These are phyloP conservation scores for Boletus pseudo-olivaceus DNA, from an alignment of 768 basidiomycete species.

Conservation along the genomic window DNA sequence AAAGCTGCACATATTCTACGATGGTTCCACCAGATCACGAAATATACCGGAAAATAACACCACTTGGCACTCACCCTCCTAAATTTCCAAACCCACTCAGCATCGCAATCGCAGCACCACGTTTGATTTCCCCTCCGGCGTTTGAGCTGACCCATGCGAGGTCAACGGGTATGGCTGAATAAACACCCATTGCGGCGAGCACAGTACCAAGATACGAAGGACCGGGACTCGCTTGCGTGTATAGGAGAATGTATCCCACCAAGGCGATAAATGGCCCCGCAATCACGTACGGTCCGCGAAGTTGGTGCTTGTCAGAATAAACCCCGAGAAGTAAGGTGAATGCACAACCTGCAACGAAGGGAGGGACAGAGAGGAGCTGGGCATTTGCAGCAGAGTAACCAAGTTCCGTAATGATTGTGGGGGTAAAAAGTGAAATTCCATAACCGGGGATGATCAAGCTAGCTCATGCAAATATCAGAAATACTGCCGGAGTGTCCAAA, in stretches of 20 bases:
- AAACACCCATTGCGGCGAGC: slow-evolving; percentile 48
- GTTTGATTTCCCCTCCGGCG: slow-evolving; percentile 51
- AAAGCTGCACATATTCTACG: slow-evolving; percentile 39
- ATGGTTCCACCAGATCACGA: not conserved
- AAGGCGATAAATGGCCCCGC: slow-evolving; percentile 36
- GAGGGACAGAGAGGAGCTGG: slow-evolving; percentile 45
- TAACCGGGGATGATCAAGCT: not conserved
- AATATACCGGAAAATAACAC: slow-evolving; percentile 10
- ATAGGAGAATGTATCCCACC: slow-evolving; percentile 47
- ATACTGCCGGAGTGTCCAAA: too few species aligned
- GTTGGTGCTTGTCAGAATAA: slow-evolving; percentile 38
- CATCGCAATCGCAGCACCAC: slow-evolving; percentile 48
- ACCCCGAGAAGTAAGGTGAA: slow-evolving; percentile 37
- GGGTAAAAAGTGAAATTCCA: not conserved
- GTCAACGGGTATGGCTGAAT: slow-evolving; percentile 39
- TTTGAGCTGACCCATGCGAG: slow-evolving; percentile 54
- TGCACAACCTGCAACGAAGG: slow-evolving; percentile 42
- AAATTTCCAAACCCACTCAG: slow-evolving; percentile 54
- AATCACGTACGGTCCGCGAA: slow-evolving; percentile 49
- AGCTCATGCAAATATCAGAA: not conserved
- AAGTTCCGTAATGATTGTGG: slow-evolving; percentile 34
- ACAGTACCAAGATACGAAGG: slow-evolving; percentile 42
- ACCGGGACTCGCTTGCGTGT: slow-evolving; percentile 24
- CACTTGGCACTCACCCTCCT: slow-evolving; percentile 37
- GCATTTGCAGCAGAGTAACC: slow-evolving; percentile 49